Evolutionary conservation across 2,329 filamentous ascomycete genomes (phyloP).

Genomic region (Sarocladiaceae sp.): DNA sequence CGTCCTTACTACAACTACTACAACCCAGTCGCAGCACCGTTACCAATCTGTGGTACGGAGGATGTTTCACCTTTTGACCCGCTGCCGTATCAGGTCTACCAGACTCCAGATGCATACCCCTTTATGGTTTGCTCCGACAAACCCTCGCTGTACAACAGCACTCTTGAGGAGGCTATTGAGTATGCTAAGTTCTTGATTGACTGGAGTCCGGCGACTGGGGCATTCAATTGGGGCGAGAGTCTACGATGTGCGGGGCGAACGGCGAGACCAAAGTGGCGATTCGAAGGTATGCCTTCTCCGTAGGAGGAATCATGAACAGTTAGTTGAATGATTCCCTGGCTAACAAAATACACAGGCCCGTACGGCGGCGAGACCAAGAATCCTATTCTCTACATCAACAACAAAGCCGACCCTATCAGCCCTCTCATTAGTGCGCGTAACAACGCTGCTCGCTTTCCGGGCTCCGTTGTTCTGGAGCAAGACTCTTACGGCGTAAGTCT

Average conservation of each 20-base stretch:
- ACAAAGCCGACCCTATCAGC: conserved; percentile 42
- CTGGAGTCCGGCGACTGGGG: background rate
- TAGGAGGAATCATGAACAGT: background rate
- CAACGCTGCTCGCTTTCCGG: conserved; percentile 38
- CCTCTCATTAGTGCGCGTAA: conserved; percentile 40
- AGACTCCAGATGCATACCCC: conserved; percentile 32
- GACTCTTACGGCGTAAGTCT: conserved; percentile 45
- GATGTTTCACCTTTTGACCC: background rate
- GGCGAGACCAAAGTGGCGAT: conserved; percentile 34
- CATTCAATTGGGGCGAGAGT: conserved; percentile 12
- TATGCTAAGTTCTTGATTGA: conserved; percentile 17
- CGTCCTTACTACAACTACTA: conserved; percentile 26
- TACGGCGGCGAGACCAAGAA: conserved; percentile 24
- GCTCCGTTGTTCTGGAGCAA: conserved; percentile 42
- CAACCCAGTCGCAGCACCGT: background rate
- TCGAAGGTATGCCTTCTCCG: conserved; percentile 16
- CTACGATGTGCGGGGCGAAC: conserved; percentile 33
- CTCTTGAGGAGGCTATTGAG: conserved; percentile 27
- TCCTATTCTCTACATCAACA: conserved; percentile 43
- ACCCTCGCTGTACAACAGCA: conserved; percentile 20
- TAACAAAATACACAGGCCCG: background rate
- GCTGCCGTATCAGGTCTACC: background rate
- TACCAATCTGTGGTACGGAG: background rate
- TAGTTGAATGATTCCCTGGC: background rate
- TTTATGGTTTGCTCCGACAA: conserved; percentile 43